Conservation (phyloP, 148 eudicot genomes). For the Simmondsia chinensis region DNA sequence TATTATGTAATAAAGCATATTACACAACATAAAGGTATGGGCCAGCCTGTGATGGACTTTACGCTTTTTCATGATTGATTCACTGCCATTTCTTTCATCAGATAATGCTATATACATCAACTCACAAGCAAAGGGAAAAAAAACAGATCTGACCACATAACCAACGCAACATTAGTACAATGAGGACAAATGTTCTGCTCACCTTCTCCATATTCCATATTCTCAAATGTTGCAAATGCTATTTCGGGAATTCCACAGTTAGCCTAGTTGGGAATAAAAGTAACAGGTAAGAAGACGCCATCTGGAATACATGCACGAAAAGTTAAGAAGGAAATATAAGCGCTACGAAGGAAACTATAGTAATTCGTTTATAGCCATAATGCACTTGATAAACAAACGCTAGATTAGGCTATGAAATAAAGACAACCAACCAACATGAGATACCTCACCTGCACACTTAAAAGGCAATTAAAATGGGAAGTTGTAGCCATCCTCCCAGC, state of each 20-base stretch:
- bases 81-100: too few relatives aligned
- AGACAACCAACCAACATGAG: conserved; percentile 5
- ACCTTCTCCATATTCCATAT: conserved; percentile 97
- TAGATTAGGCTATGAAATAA: not conserved
- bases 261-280: conserved; percentile 38
- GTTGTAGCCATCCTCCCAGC: conserved; percentile 97
- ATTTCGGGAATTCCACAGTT: conserved; percentile 96
- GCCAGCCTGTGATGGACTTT: too few relatives aligned
- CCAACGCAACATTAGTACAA: too few relatives aligned
- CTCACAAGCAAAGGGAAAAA: not conserved
- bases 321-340: not conserved
- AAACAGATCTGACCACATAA: not conserved
- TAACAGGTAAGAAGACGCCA: conserved; percentile 4
- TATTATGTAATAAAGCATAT: too few relatives aligned
- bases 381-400: not conserved
- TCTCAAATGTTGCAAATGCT: conserved; percentile 83
- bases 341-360: not conserved
- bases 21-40: too few relatives aligned
- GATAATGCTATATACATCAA: too few relatives aligned
- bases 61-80: too few relatives aligned
- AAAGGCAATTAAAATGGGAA: conserved; percentile 90
- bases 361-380: conserved; percentile 1
- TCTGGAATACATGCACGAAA: not conserved
- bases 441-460: conserved; percentile 78
- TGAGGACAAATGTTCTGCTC: too few relatives aligned